Percentiles rank a stretch among this genome's conserved stretches.
Evolutionary conservation across 23 red algal genomes (phyloP).

Genomic region (Gracilaria caudata): DNA sequence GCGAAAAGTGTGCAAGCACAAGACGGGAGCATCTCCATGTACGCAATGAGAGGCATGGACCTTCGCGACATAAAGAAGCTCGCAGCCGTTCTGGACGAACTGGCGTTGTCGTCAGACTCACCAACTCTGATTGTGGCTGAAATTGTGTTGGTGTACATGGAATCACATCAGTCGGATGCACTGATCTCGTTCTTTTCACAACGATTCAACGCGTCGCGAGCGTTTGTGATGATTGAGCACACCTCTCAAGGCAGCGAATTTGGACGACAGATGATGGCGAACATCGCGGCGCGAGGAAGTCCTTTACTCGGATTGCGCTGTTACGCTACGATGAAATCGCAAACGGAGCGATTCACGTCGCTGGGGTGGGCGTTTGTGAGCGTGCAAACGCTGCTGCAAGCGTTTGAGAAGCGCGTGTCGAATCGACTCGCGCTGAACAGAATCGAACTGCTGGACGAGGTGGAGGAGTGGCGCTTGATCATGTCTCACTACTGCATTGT

Average conservation of each 20-base stretch:
- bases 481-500: constrained; percentile 72
- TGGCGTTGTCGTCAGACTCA: neutral
- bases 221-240: constrained; percentile 56
- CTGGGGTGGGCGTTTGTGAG: constrained; percentile 47
- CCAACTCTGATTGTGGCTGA: constrained; percentile 74
- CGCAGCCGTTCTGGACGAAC: neutral
- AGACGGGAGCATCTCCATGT: constrained; percentile 1
- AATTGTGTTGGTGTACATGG: constrained; percentile 78
- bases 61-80: constrained; percentile 51
- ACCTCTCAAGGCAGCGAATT: constrained; percentile 54
- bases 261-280: constrained; percentile 69
- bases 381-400: constrained; percentile 34
- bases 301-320: constrained; percentile 45
- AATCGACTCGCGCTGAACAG: constrained; percentile 52
- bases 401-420: constrained; percentile 15
- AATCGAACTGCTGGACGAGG: constrained; percentile 72
- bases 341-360: constrained; percentile 50
- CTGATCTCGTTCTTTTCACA: constrained; percentile 34
- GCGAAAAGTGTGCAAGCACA: neutral
- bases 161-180: constrained; percentile 34
- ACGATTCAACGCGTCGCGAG: constrained; percentile 21
- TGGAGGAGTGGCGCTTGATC: constrained; percentile 75
- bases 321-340: constrained; percentile 41
- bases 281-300: constrained; percentile 74
- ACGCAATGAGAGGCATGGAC: constrained; percentile 43